Conservation (phyloP, 2,329 filamentous ascomycete species). For the Fusarium sp. region DNA sequence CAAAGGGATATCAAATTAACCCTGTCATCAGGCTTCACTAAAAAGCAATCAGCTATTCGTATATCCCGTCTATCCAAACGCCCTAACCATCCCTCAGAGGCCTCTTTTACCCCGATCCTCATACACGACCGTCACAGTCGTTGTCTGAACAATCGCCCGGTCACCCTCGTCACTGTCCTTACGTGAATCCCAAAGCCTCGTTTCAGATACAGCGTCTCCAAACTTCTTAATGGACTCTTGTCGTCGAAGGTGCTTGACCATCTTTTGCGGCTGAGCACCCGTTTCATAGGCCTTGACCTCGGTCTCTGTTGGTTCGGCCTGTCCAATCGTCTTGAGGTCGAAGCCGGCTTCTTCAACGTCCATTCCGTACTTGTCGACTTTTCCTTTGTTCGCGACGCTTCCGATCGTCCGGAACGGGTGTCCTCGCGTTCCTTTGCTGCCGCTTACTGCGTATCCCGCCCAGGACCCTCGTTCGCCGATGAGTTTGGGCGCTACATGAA, state of each 20-base stretch:
- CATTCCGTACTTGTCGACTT: constrained; percentile 21
- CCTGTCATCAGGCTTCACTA: background rate
- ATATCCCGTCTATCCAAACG: constrained; percentile 1
- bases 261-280: constrained; percentile 25
- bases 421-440: constrained; percentile 16
- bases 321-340: constrained; percentile 39
- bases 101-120: constrained; percentile 24
- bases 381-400: constrained; percentile 7
- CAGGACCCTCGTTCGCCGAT: constrained; percentile 39
- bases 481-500: constrained; percentile 45
- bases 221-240: constrained; percentile 43
- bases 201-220: constrained; percentile 19
- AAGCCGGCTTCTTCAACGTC: constrained; percentile 29
- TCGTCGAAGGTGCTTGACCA: constrained; percentile 35
- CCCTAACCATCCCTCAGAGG: background rate
- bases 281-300: constrained; percentile 25
- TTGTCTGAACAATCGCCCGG: constrained; percentile 41
- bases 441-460: constrained; percentile 6
- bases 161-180: constrained; percentile 33
- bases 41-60: background rate
- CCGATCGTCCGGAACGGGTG: constrained; percentile 40
- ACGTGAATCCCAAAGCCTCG: constrained; percentile 21
- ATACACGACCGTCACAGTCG: constrained; percentile 42
- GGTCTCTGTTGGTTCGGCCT: constrained; percentile 36
- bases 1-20: background rate